Conservation (phyloP, 495 filamentous ascomycete genomes). For the Articulospora tetracladia region DNA sequence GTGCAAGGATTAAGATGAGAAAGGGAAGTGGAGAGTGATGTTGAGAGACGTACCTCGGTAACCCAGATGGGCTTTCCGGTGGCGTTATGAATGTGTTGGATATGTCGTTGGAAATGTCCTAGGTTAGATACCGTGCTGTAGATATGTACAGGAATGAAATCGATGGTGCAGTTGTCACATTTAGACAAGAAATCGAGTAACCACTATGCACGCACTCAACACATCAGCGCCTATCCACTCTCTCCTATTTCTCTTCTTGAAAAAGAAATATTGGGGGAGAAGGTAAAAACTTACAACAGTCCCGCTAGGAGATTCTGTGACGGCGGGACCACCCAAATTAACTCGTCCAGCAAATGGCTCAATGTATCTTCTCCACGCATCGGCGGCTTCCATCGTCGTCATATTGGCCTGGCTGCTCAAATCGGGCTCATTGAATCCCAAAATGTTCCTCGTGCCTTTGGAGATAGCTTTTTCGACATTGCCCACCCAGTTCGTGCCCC, state of each 20-base stretch:
- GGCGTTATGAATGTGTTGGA: constrained; percentile 43
- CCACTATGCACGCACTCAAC: not conserved
- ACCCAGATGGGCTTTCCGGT: constrained; percentile 64
- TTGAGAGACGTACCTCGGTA: constrained; percentile 65
- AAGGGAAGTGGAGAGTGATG: not conserved
- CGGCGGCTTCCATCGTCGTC: constrained; percentile 53
- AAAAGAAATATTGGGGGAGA: not conserved
- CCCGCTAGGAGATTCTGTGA: constrained; percentile 64
- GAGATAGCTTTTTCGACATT: constrained; percentile 9
- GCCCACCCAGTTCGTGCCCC: not conserved
- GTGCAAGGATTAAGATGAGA: not conserved
- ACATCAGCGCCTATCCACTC: not conserved
- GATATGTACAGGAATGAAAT: constrained; percentile 1
- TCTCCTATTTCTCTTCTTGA: not conserved
- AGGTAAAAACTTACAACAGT: not conserved
- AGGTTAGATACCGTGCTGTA: constrained; percentile 29
- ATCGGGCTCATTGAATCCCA: constrained; percentile 90
- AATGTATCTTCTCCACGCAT: constrained; percentile 61
- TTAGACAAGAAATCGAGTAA: not conserved
- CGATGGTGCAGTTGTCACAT: not conserved
- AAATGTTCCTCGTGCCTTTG: constrained; percentile 55
- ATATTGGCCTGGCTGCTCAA: constrained; percentile 58
- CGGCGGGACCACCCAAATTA: constrained; percentile 66
- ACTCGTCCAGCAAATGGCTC: constrained; percentile 60
- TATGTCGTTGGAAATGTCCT: constrained; percentile 52